A percentile compares a stretch with the other conserved stretches of the same genome.
phyloP scores from a whole-genome alignment of 768 basidiomycete genomes.

The Mycena rebaudengoi region DNA sequence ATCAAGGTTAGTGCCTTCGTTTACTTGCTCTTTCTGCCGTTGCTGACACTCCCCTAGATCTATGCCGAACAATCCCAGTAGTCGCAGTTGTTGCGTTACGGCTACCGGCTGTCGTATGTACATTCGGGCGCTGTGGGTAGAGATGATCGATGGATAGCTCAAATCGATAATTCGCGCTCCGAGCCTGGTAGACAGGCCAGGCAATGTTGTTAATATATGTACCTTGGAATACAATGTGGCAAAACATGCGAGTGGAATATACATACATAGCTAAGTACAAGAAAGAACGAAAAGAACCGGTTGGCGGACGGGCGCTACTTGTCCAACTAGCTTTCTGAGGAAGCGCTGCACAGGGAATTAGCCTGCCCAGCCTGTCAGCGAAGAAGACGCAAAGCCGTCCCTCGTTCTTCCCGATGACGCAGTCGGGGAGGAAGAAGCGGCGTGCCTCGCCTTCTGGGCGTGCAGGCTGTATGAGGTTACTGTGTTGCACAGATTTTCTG shows the following conservation, averaged over 20 bases:
- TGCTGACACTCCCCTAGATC: conserved; percentile 41
- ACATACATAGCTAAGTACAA: no score
- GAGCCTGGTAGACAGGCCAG: no score
- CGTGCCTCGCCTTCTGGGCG: background rate
- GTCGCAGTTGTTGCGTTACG: conserved; percentile 35
- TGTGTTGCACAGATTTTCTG: conserved; percentile 35
- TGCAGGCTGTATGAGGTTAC: conserved; percentile 36
- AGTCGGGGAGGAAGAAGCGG: background rate
- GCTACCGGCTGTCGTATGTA: conserved; percentile 4
- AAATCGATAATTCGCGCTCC: no score
- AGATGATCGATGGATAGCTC: background rate
- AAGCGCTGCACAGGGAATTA: conserved; percentile 32
- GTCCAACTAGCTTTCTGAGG: background rate
- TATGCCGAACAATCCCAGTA: conserved; percentile 78
- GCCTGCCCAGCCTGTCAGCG: conserved; percentile 59
- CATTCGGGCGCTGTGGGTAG: no score
- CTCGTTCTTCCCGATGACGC: background rate
- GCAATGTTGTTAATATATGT: no score
- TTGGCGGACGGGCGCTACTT: no score
- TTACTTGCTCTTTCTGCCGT: background rate
- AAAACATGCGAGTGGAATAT: no score
- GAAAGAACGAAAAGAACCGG: conserved; percentile 26
- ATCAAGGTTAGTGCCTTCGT: conserved; percentile 81
- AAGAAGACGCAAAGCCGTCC: conserved; percentile 32
- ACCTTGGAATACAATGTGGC: no score